phyloP scores from a whole-genome alignment of 2,329 filamentous ascomycete species.

The Hymenoscyphus infarciens region DNA sequence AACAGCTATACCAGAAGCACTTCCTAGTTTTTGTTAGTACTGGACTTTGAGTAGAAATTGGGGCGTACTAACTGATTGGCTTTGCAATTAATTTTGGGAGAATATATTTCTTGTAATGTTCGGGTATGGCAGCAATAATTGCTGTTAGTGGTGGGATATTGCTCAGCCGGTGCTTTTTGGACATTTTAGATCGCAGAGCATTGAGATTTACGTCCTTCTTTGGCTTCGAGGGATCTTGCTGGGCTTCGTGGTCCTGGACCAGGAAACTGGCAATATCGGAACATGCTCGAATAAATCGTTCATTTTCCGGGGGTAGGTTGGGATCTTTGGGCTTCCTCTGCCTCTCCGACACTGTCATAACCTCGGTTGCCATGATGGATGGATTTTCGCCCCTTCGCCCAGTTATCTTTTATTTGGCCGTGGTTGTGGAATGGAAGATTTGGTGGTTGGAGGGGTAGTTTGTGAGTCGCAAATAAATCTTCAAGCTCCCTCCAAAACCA shows the following conservation, averaged over 20 bases:
- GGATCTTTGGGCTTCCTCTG: slow-evolving; percentile 59
- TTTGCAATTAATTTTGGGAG: slow-evolving; percentile 94
- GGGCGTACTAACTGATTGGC: slow-evolving; percentile 67
- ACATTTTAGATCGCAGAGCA: slow-evolving; percentile 75
- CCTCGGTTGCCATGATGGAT: slow-evolving; percentile 54
- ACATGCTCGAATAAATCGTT: slow-evolving; percentile 89
- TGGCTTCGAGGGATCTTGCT: slow-evolving; percentile 67
- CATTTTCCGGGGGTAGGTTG: slow-evolving; percentile 86
- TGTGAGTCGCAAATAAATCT: slow-evolving; percentile 6
- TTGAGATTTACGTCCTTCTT: slow-evolving; percentile 93
- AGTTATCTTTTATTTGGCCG: not conserved
- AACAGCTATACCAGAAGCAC: slow-evolving; percentile 93
- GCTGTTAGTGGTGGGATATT: slow-evolving; percentile 89
- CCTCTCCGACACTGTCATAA: slow-evolving; percentile 51
- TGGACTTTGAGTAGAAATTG: slow-evolving; percentile 4
- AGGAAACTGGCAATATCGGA: slow-evolving; percentile 91
- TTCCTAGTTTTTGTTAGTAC: slow-evolving; percentile 51
- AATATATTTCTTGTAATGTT: slow-evolving; percentile 99
- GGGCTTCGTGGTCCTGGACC: slow-evolving; percentile 88
- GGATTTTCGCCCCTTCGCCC: not conserved
- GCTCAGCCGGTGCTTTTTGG: slow-evolving; percentile 88
- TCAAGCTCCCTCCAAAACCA: slow-evolving; percentile 1
- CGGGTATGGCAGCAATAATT: slow-evolving; percentile 97
- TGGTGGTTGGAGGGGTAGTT: slow-evolving; percentile 8
- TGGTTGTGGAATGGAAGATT: not conserved